These are phyloP conservation scores for Boletus bicolor DNA, from an alignment of 768 basidiomycete species.

Conservation along the genomic window DNA sequence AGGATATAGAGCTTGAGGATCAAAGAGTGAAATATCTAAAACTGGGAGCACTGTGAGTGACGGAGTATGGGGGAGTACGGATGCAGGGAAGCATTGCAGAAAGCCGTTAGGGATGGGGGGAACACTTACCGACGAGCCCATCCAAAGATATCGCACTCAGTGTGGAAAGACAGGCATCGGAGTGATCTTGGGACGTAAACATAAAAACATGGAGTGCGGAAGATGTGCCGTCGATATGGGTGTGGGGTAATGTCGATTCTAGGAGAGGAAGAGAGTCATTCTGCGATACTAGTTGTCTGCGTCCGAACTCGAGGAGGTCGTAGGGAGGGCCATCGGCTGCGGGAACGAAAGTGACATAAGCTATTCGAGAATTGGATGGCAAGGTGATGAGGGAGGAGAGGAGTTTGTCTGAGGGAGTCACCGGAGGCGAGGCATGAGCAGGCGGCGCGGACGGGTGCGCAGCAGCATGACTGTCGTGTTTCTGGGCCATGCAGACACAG, in stretches of 20 bases:
- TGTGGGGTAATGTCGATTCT: conserved; percentile 50
- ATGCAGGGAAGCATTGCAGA: not conserved
- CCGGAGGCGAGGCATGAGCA: conserved; percentile 23
- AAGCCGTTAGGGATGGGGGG: not conserved
- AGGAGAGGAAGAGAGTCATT: conserved; percentile 39
- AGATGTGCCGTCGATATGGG: conserved; percentile 42
- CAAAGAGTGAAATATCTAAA: conserved; percentile 42
- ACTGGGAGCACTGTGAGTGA: conserved; percentile 33
- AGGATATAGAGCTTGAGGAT: conserved; percentile 50
- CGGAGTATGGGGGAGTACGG: not conserved
- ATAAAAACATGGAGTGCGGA: conserved; percentile 59
- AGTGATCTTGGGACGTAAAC: conserved; percentile 37
- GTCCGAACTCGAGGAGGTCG: conserved; percentile 53
- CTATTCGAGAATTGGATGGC: conserved; percentile 41
- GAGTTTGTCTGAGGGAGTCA: conserved; percentile 38
- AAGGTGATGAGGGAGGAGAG: conserved; percentile 48
- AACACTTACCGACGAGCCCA: conserved; percentile 49
- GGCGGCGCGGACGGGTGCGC: conserved; percentile 10
- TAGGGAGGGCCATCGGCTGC: conserved; percentile 24
- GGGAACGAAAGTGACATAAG: conserved; percentile 44
- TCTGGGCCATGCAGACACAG: conserved; percentile 28
- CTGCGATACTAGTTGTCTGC: conserved; percentile 44
- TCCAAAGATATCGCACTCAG: conserved; percentile 45
- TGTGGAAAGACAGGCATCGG: conserved; percentile 29
- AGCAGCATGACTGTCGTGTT: conserved; percentile 20